phyloP scores from a whole-genome alignment of 1,284 basidiomycete genomes.

The Pulveroboletus sp. region DNA sequence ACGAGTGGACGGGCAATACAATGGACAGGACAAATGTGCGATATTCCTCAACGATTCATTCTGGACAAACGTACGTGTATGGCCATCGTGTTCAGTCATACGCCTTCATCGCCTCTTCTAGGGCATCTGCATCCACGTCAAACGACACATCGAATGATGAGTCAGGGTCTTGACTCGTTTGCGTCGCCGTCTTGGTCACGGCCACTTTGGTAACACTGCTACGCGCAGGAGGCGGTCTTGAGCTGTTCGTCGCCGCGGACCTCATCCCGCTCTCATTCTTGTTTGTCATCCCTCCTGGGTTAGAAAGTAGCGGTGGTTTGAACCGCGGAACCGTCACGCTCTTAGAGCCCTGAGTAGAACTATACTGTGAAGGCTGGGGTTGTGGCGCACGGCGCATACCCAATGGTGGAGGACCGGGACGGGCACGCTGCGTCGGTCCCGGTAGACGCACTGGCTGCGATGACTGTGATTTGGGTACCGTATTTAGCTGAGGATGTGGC shows the following conservation, averaged over 20 bases:
- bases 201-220: neutral
- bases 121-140: slow-evolving; percentile 29
- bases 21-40: neutral
- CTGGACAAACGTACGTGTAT: no score
- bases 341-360: slow-evolving; percentile 26
- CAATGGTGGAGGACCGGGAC: slow-evolving; percentile 27
- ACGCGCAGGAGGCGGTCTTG: neutral
- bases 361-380: slow-evolving; percentile 24
- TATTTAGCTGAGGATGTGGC: slow-evolving; percentile 1
- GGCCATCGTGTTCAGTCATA: slow-evolving; percentile 27
- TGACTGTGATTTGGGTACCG: no score
- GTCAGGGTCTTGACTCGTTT: slow-evolving; percentile 21
- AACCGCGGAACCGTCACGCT: slow-evolving; percentile 24
- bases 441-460: no score
- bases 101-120: slow-evolving; percentile 36
- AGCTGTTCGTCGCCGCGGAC: neutral
- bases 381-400: slow-evolving; percentile 33
- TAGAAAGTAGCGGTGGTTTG: slow-evolving; percentile 33
- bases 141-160: slow-evolving; percentile 38
- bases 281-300: neutral
- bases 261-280: slow-evolving; percentile 9
- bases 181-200: neutral
- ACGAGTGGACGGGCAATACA: slow-evolving; percentile 1
- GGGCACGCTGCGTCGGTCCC: slow-evolving; percentile 17
- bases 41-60: no score